Evolutionary conservation across 2,329 filamentous ascomycete genomes (phyloP).

Genomic region (Zymoseptoria brevis): DNA sequence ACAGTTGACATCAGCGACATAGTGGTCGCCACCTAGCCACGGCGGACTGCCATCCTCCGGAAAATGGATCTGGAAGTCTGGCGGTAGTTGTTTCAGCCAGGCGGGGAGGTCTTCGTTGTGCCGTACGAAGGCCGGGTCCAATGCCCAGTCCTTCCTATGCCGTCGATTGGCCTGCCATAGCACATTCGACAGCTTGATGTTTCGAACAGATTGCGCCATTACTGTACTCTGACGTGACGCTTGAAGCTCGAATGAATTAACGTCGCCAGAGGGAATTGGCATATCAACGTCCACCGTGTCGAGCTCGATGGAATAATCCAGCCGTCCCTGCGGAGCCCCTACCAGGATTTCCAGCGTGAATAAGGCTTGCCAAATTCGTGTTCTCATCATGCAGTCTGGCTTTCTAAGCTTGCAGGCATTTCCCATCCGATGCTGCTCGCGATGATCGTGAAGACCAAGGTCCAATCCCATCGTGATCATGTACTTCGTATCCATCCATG

Average conservation of each 20-base stretch:
- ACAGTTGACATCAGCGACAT: constrained; percentile 78
- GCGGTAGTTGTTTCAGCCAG: constrained; percentile 70
- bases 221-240: constrained; percentile 79
- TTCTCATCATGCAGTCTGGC: constrained; percentile 75
- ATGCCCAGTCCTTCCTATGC: constrained; percentile 74
- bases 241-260: constrained; percentile 67
- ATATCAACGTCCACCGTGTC: constrained; percentile 69
- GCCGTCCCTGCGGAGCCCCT: constrained; percentile 78
- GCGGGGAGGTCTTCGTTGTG: constrained; percentile 68
- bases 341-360: constrained; percentile 87
- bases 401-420: constrained; percentile 58
- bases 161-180: constrained; percentile 67
- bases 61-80: constrained; percentile 69
- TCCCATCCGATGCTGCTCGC: constrained; percentile 66
- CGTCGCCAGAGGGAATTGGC: constrained; percentile 54
- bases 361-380: constrained; percentile 80
- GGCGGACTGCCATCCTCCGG: constrained; percentile 71
- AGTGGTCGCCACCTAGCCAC: constrained; percentile 71
- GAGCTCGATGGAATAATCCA: constrained; percentile 64
- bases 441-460: constrained; percentile 80
- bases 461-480: constrained; percentile 92
- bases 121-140: constrained; percentile 73
- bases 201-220: constrained; percentile 67
- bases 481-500: constrained; percentile 92
- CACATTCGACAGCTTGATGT: constrained; percentile 68